These are phyloP conservation scores for Phallus indusiatus DNA, from an alignment of 768 basidiomycete species.

Conservation along the genomic window DNA sequence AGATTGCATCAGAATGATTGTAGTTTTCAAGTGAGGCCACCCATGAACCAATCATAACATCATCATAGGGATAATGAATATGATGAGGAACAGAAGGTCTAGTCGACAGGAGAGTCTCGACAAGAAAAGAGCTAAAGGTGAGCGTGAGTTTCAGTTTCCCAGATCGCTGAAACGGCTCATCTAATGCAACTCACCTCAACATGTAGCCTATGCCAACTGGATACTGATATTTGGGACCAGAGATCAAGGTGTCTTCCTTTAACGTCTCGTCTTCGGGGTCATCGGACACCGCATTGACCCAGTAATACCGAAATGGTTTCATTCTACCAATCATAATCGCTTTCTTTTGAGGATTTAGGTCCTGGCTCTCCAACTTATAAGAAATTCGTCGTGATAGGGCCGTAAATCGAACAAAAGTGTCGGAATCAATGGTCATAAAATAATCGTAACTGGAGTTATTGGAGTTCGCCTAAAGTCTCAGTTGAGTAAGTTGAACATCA, in stretches of 20 bases:
- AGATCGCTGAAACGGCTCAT: background rate
- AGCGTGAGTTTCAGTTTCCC: too few relatives aligned
- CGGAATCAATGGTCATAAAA: background rate
- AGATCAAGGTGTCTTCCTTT: background rate
- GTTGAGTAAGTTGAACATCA: background rate
- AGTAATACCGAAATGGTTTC: background rate
- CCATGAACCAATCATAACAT: constrained; percentile 3
- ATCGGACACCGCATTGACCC: background rate
- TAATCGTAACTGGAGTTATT: background rate
- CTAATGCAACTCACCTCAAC: background rate
- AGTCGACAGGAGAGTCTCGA: background rate
- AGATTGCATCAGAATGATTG: background rate
- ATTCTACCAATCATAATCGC: background rate
- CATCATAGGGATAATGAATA: constrained; percentile 1
- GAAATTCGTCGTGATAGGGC: background rate
- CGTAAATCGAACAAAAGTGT: background rate
- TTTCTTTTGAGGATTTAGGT: background rate
- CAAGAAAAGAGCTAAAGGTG: background rate
- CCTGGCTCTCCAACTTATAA: background rate
- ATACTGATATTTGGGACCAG: background rate
- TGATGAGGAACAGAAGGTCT: background rate
- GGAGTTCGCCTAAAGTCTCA: background rate
- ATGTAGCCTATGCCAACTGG: background rate
- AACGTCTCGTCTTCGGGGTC: background rate
- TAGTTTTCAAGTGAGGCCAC: background rate